These are phyloP conservation scores for Fusarium sp. DNA, from an alignment of 2,329 filamentous ascomycete species.

Conservation along the genomic window DNA sequence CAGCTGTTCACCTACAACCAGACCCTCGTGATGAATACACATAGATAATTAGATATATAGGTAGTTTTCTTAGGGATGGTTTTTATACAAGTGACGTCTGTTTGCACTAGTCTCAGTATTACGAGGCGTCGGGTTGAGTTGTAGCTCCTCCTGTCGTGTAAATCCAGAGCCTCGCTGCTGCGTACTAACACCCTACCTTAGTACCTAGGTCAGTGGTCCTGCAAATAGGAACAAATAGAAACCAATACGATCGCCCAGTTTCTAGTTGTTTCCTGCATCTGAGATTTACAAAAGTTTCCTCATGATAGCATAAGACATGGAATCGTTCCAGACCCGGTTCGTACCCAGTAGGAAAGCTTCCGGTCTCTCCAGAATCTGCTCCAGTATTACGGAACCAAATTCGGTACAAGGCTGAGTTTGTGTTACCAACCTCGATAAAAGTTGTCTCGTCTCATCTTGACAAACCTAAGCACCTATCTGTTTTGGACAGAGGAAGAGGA, in stretches of 20 bases:
- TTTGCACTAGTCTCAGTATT: not conserved
- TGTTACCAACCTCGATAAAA: conserved; percentile 24
- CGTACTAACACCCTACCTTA: not conserved
- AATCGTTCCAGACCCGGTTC: conserved; percentile 4
- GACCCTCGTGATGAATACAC: not conserved
- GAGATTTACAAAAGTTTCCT: not conserved
- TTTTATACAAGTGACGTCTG: not conserved
- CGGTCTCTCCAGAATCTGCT: conserved; percentile 20
- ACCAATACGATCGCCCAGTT: not conserved
- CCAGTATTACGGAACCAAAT: not conserved
- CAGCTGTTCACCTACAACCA: not conserved
- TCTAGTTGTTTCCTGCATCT: not conserved
- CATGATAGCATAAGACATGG: not conserved
- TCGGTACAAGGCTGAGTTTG: conserved; percentile 35
- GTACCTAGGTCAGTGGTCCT: not conserved
- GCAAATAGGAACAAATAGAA: not conserved
- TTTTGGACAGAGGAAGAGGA: conserved; percentile 14
- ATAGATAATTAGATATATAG: not conserved
- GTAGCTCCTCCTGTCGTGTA: not conserved
- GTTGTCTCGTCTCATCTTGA: conserved; percentile 16
- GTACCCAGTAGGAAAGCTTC: conserved; percentile 34
- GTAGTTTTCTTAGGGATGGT: not conserved
- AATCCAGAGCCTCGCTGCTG: not conserved
- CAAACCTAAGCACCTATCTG: conserved; percentile 5
- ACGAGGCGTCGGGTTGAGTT: not conserved